Percentiles rank a stretch among this genome's conserved stretches.
Conservation (phyloP, 352 stramenopile genomes). For the Globisporangium yorkense region DNA sequence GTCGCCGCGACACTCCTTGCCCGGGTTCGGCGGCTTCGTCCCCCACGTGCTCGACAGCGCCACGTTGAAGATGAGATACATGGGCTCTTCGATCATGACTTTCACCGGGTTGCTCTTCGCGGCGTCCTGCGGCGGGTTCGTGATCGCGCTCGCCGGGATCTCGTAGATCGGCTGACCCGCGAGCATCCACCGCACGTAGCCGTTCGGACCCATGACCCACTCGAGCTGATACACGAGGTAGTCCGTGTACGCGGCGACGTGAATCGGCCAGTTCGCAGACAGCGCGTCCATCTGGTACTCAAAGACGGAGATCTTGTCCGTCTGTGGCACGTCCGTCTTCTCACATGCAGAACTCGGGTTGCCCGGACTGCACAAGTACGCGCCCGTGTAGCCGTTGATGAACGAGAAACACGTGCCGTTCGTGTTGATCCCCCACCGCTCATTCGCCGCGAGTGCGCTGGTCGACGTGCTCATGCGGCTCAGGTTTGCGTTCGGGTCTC, state of each 20-base stretch:
- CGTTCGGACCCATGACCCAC: constrained; percentile 49
- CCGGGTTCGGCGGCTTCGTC: constrained; percentile 57
- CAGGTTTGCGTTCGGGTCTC: too few relatives aligned
- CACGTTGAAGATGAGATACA: constrained; percentile 60
- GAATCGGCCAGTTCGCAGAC: constrained; percentile 87
- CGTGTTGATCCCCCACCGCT: constrained; percentile 57
- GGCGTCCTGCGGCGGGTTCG: constrained; percentile 38
- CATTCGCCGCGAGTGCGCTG: too few relatives aligned
- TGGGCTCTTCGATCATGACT: constrained; percentile 92
- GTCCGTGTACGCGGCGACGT: constrained; percentile 70
- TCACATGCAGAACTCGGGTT: constrained; percentile 32
- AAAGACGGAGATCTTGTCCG: constrained; percentile 31
- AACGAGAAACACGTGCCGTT: constrained; percentile 59
- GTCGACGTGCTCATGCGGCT: too few relatives aligned
- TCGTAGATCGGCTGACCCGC: constrained; percentile 85
- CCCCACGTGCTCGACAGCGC: constrained; percentile 87
- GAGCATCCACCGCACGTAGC: constrained; percentile 74
- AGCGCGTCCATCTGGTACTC: constrained; percentile 91
- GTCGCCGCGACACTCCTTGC: constrained; percentile 45
- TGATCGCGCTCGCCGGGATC: constrained; percentile 61
- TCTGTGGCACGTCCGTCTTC: constrained; percentile 8
- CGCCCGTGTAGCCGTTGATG: constrained; percentile 54
- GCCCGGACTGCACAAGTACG: constrained; percentile 47
- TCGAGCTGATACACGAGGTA: constrained; percentile 70
- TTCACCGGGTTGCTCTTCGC: constrained; percentile 64